Evolutionary conservation across 2,329 filamentous ascomycete genomes (phyloP), one percentile per base, ranked within the genome.

Genomic region (Penicillium sp.): DNA sequence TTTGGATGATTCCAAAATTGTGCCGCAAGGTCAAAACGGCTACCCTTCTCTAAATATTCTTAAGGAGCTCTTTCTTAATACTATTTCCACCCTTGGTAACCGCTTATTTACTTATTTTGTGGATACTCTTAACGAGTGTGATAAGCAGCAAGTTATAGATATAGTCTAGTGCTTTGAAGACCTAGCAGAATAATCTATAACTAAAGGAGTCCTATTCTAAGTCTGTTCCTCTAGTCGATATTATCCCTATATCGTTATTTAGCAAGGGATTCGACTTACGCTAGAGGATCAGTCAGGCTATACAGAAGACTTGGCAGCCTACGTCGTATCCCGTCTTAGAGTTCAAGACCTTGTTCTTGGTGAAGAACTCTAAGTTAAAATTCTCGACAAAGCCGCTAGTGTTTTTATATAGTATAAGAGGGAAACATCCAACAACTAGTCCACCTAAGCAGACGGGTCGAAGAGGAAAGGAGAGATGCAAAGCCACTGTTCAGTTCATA

Each of bases 401-500:
- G 65, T 80, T 0, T 81, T 81, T 17, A 63, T 80, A 52, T 80
- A n/a, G n/a, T n/a, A n/a, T n/a, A n/a, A n/a, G 78, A n/a, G n/a
- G n/a, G n/a, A n/a, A n/a, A n/a, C n/a, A n/a, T n/a, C n/a, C n/a
- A n/a, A n/a, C n/a, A n/a, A n/a, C n/a, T n/a, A n/a, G n/a, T n/a
- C n/a, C n/a, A n/a, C n/a, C n/a, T n/a, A n/a, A n/a, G n/a, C n/a
- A n/a, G n/a, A n/a, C n/a, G n/a, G n/a, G n/a, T n/a, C n/a, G n/a
- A n/a, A n/a, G n/a, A n/a, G n/a, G n/a, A n/a, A n/a, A n/a, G n/a
- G n/a, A 0, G 54, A 69, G 0, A 55, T 80, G 1, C 43, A 58
- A 48, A 8, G 10, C 0, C 49, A 71, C n/a, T n/a, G n/a, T n/a
- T n/a, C n/a, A 15, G 46, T 81, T 18, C 62, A 68, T 0, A 27